Evolutionary conservation across 75 land plant species (phyloP).

Genomic region (Ceratopteris richardii): DNA sequence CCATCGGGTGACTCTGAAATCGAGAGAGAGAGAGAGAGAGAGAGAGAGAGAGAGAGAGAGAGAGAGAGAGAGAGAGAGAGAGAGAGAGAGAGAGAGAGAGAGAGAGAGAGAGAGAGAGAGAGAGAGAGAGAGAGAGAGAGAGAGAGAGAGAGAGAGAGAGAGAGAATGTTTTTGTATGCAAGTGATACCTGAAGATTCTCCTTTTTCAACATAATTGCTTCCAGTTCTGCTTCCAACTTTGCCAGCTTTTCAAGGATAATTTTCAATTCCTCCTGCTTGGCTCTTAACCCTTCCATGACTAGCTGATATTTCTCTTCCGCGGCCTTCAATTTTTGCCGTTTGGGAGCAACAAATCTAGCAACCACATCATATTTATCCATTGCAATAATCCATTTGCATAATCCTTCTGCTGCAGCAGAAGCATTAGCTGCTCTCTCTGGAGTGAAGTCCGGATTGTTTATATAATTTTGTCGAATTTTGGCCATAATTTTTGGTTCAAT

Average conservation of each 20-base stretch:
- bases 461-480: constrained; percentile 25
- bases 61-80: too few species aligned
- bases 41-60: too few species aligned
- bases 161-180: too few species aligned
- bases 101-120: too few species aligned
- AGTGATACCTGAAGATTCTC: constrained; percentile 28
- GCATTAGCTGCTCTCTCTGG: constrained; percentile 40
- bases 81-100: too few species aligned
- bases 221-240: constrained; percentile 28
- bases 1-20: too few species aligned
- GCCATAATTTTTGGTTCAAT: constrained; percentile 28
- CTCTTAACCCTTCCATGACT: constrained; percentile 30
- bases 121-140: too few species aligned
- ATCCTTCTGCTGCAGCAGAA: constrained; percentile 38
- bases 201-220: constrained; percentile 34
- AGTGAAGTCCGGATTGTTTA: constrained; percentile 29
- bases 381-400: constrained; percentile 43
- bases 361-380: constrained; percentile 41
- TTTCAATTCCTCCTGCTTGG: constrained; percentile 30
- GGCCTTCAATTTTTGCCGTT: constrained; percentile 19
- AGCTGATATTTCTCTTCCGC: constrained; percentile 28
- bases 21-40: too few species aligned
- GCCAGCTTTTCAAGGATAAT: constrained; percentile 26
- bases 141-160: too few species aligned
- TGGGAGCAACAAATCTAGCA: constrained; percentile 34